These are phyloP conservation scores for Colletotrichum horii DNA, from an alignment of 2,329 filamentous ascomycete species.

Conservation along the genomic window DNA sequence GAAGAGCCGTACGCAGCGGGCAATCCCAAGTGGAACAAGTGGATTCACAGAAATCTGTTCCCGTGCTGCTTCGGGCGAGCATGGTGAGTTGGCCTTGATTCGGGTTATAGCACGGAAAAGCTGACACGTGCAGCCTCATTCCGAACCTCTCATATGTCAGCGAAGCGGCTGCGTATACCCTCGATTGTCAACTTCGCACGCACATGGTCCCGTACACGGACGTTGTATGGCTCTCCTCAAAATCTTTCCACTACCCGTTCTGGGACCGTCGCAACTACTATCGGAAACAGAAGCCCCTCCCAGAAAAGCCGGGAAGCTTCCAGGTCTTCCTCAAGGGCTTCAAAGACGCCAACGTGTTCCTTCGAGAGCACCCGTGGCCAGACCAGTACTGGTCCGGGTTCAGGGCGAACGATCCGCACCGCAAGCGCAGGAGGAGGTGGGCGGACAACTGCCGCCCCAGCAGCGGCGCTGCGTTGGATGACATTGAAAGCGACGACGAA, in stretches of 20 bases:
- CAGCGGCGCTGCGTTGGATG: constrained; percentile 32
- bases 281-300: constrained; percentile 84
- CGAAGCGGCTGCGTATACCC: constrained; percentile 94
- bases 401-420: constrained; percentile 69
- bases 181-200: constrained; percentile 88
- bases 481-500: constrained; percentile 58
- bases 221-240: constrained; percentile 91
- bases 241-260: constrained; percentile 97
- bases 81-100: constrained; percentile 60
- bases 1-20: constrained; percentile 97
- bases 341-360: constrained; percentile 94
- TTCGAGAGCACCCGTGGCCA: constrained; percentile 95
- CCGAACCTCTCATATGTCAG: constrained; percentile 98
- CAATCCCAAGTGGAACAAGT: constrained; percentile 99
- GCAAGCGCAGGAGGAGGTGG: constrained; percentile 66
- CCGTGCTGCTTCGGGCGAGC: constrained; percentile 96
- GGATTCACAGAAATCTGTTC: constrained; percentile 97
- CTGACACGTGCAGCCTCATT: constrained; percentile 67
- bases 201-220: constrained; percentile 96
- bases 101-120: not conserved
- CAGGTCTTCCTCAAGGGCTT: constrained; percentile 97
- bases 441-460: constrained; percentile 23
- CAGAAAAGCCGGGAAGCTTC: constrained; percentile 92
- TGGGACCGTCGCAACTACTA: constrained; percentile 93
- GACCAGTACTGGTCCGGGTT: constrained; percentile 81